Percentiles rank a stretch among this genome's conserved stretches.
Conservation (phyloP, 106 monocot species). For the Alisma plantagoaquatica region DNA sequence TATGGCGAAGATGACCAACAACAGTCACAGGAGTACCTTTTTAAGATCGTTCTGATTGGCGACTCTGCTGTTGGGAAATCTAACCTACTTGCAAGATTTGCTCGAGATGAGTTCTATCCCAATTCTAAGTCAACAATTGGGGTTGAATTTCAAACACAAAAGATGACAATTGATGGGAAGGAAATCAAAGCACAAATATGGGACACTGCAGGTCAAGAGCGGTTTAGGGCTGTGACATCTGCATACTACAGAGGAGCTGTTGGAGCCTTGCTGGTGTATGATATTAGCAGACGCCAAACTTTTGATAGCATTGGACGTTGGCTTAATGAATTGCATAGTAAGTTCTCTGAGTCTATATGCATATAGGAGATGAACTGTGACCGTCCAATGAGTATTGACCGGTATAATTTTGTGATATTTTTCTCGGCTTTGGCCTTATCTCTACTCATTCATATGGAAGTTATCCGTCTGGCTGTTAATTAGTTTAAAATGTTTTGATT, state of each 20-base stretch:
- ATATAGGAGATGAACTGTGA: not conserved
- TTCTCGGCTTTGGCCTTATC: not conserved
- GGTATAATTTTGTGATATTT: not conserved
- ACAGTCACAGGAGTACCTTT: too few species aligned
- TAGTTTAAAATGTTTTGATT: too few species aligned
- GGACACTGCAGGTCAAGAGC: constrained; percentile 45
- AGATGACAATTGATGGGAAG: constrained; percentile 32
- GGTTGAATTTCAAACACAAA: constrained; percentile 39
- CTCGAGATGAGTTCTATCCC: constrained; percentile 31
- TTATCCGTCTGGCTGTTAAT: too few species aligned
- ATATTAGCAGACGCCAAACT: constrained; percentile 32
- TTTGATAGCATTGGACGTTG: constrained; percentile 36
- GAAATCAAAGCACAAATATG: constrained; percentile 48
- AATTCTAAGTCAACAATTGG: constrained; percentile 41
- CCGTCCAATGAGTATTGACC: not conserved
- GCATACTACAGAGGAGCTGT: constrained; percentile 40
- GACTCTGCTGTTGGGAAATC: constrained; percentile 42
- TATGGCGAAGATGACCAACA: too few species aligned
- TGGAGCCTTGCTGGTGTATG: constrained; percentile 36
- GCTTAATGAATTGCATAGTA: constrained; percentile 33
- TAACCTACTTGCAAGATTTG: constrained; percentile 33
- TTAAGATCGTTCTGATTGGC: too few species aligned
- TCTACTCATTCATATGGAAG: too few species aligned
- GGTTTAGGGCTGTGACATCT: constrained; percentile 38
- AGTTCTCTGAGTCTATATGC: not conserved